phyloP scores from a whole-genome alignment of 148 eudicot genomes.

The Chenopodium quinoa region DNA sequence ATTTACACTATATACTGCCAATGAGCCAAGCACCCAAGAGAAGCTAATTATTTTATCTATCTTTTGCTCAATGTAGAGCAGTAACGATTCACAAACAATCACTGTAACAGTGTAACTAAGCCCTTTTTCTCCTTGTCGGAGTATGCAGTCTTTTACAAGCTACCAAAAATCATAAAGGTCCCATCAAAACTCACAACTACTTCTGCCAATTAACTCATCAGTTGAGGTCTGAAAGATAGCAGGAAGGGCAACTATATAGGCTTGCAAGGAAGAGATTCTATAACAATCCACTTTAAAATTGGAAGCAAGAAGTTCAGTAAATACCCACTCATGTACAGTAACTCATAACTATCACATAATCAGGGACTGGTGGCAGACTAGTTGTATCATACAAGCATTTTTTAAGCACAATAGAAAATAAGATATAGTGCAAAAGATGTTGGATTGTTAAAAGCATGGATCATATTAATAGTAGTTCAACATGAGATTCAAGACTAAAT shows the following conservation, averaged over 20 bases:
- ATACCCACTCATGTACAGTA: background rate
- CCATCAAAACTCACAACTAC: background rate
- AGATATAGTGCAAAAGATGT: background rate
- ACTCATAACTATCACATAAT: background rate
- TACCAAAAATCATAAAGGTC: background rate
- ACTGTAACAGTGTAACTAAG: background rate
- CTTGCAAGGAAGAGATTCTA: background rate
- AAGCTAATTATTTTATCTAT: background rate
- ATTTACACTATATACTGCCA: too few relatives aligned
- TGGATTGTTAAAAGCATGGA: background rate
- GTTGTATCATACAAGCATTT: background rate
- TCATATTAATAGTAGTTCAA: background rate
- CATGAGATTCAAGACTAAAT: background rate
- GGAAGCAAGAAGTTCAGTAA: background rate
- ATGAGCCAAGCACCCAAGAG: background rate
- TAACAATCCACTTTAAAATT: background rate
- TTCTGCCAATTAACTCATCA: slow-evolving; percentile 3
- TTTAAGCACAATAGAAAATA: background rate
- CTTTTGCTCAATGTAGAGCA: slow-evolving; percentile 4
- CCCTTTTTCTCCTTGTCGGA: background rate
- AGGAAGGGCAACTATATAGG: background rate
- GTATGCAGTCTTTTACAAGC: background rate
- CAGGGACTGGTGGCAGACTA: background rate
- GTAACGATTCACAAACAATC: background rate
- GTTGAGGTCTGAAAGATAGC: background rate